Evolutionary conservation across 2,329 filamentous ascomycete species (phyloP), one percentile per base, ranked within the genome.

Genomic region (Aspergillus pseudoviridinutans): DNA sequence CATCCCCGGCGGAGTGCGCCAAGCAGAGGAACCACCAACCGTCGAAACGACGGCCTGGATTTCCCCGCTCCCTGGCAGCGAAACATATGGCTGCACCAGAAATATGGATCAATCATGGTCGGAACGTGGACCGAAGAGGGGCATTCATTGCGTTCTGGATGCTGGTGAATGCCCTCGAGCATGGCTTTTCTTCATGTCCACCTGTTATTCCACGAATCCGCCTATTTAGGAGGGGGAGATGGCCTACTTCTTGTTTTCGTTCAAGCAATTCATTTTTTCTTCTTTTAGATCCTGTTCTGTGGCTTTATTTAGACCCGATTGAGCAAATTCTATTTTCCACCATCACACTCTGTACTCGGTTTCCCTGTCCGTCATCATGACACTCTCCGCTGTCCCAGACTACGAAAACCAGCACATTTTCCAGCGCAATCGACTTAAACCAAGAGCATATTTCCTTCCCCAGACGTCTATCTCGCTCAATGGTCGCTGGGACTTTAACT

Each of bases 401-500:
- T 60, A 56, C 55, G 58, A 60, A 28, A 60, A 60, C 46, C 58
- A 56, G 20, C 24, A 24, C 0, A 75, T 84, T 57, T 80, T 84
- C 58, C 73, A 82, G 52, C 76, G 82, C 58, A 83, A 84, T 65
- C 77, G 79, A 22, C 76, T 85, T 0, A 79, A 80, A 10, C 71
- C 82, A 1, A 77, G 82, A 35, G 76, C 80, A 25, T 84, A 84
- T 65, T 74, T 78, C 66, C 78, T 85, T 51, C 82, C 83, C 1
- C 71, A 80, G 29, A 79, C 78, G 17, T 61, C 64, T 3, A 46
- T 72, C 7, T 61, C 61, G 7, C 76, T 86, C 53, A 86, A 85
- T 63, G 83, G 84, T 41, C 70, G 68, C 27, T 87, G 84, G 84
- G 74, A 81, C 56, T 86, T 87, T 61, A 75, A 82, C 60, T 60